Evolutionary conservation across 371 early-diverging fungal species (phyloP).

Genomic region (Mortierella sp.): DNA sequence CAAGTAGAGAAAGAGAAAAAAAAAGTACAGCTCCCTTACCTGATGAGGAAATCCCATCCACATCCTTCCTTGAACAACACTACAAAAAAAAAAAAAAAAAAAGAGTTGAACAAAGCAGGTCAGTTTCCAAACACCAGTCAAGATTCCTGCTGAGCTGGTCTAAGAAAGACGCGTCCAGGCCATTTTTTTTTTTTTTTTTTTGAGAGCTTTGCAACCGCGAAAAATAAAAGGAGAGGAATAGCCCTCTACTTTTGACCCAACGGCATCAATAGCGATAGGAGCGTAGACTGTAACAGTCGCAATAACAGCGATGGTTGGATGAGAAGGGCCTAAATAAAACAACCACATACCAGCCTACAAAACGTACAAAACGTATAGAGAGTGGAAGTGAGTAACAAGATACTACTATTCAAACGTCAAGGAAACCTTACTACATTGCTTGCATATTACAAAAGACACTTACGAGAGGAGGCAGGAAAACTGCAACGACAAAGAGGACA

Average conservation of each 20-base stretch:
- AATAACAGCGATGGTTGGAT: slow-evolving; percentile 4
- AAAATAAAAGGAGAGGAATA: background rate
- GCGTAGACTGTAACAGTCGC: background rate
- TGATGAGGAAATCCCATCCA: slow-evolving; percentile 38
- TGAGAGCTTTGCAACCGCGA: background rate
- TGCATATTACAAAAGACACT: background rate
- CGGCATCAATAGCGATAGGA: no score
- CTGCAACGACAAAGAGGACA: slow-evolving; percentile 69
- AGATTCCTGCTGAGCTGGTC: background rate
- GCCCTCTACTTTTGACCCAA: background rate
- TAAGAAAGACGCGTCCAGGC: background rate
- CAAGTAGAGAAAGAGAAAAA: background rate
- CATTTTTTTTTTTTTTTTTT: background rate
- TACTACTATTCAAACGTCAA: background rate
- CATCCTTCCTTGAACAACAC: slow-evolving; percentile 37
- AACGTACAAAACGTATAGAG: background rate
- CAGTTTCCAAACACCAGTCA: background rate
- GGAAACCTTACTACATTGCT: no score
- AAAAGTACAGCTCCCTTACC: slow-evolving; percentile 13
- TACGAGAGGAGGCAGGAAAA: slow-evolving; percentile 81
- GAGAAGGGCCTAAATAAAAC: background rate
- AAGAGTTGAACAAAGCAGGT: background rate
- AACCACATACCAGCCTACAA: background rate
- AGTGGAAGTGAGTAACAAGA: background rate
- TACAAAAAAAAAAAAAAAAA: background rate